Evolutionary conservation across 2,329 filamentous ascomycete species (phyloP), one percentile per base, ranked within the genome.

Genomic region (Nothophoma quercina): DNA sequence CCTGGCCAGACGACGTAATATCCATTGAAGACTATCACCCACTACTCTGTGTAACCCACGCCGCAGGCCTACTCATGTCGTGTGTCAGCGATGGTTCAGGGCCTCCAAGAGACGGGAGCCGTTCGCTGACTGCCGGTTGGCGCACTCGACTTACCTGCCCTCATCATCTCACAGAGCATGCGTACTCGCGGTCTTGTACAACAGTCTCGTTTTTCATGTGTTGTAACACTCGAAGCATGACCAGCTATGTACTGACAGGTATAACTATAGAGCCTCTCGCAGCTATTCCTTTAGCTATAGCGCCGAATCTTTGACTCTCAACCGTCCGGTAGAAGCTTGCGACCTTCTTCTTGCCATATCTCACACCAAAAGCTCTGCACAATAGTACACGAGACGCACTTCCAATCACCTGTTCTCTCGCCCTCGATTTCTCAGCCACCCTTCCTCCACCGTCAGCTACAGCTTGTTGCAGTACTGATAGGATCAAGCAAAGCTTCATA

Each of bases 181-280:
- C 59, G 53, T 64, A 62, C 57, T 60, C 63, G 55, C 60, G 57
- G 57, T 58, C 53, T 65, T 62, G 69, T 71, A 60, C 67, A 59
- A 70, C 66, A 58, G 34, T 52, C 61, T 56, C 54, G 42, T 52
- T 55, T 58, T 56, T 58, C 56, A 58, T 49, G 67, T 69, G 65
- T 60, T 38, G 70, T 72, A 64, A 46, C 59, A 72, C 70, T 59
- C 51, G 53, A 60, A 66, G 50, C 43, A 68, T 64, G 60, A 62
- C 55, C 56, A 52, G 53, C 59, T 55, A 67, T 67, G 68, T 56
- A 66, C 66, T 65, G 58, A 55, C 56, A 63, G 60, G 60, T 67
- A 67, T 65, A 63, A 62, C 59, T 61, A 62, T 51, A 64, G 46
- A 25, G 38, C 56, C 40, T 30, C 40, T 46, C 51, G 60, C 62